Base-by-base conservation (phyloP, 2,329 filamentous ascomycete genomes). In the Aspergillus hiratsukae region DNA sequence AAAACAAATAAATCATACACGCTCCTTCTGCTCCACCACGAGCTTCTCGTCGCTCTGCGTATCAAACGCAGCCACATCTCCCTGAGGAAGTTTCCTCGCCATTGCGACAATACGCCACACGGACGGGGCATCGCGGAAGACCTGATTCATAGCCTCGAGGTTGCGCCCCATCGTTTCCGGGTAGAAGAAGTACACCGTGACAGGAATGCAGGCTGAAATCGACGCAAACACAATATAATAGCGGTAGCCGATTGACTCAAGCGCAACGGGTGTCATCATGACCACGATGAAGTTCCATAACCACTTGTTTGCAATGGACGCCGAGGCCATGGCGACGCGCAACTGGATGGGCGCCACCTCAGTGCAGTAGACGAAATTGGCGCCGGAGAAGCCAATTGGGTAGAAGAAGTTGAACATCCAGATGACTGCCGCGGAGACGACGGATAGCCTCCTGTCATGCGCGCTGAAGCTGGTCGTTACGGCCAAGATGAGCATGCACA, bases 111-210 rank as follows among this genome's bases (percentile, higher is more conserved):
- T 45, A 28, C 46, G 51, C 35, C 51, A 45, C 19, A 21, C 14
- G 4, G 35, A 40, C 8, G 51, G 43, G 1, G 59, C 59, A 14
- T 63, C 59, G n/a, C 59, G 25, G 14, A 28, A 19, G 4, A 40
- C 51, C 19, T 35, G 23, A n/a, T 49, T 61, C 55, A 31, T 31
- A 11, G 29, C 29, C 29, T 74, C 71, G 28, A 73, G 62, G 19
- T 67, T 68, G 21, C 65, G 65, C 41, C 69, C 71, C 14, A 68
- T 68, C 0, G 76, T 75, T 59, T 78, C 76, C 1, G 75, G 75
- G 55, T 81, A 77, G 69, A 80, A 76, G 71, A 80, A 78, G 66
- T 75, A 77, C 59, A 78, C 76, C 29, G 10, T 9, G 58, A 78
- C 55, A 3, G 78, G 78, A 49, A 80, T 73, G 69, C 78, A 79